These are phyloP conservation scores for Cylindrotheca fusiformis DNA, from an alignment of 108 stramenopile genomes.

Conservation along the genomic window DNA sequence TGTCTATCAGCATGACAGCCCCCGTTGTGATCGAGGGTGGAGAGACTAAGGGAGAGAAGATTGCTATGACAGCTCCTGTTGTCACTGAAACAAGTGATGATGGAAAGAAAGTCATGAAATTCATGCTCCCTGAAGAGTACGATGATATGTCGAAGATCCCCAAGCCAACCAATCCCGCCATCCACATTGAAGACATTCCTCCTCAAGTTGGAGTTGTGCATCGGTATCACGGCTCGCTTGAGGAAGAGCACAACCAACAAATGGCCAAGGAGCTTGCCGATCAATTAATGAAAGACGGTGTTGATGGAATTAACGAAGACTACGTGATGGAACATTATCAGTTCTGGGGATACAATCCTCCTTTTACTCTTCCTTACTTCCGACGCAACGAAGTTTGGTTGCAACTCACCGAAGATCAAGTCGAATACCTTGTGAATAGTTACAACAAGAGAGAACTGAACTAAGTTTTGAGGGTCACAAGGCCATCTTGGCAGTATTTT, in stretches of 20 bases:
- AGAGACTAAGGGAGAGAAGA: conserved; percentile 18
- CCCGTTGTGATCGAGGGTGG: conserved; percentile 60
- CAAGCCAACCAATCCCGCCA: conserved; percentile 70
- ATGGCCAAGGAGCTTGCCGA: conserved; percentile 42
- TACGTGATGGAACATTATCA: conserved; percentile 48
- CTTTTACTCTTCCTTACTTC: conserved; percentile 81
- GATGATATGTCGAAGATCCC: conserved; percentile 73
- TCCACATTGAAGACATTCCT: conserved; percentile 64
- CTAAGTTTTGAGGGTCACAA: neutral
- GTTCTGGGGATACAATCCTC: conserved; percentile 88
- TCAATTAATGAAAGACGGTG: conserved; percentile 61
- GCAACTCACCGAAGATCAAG: conserved; percentile 57
- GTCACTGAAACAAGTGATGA: conserved; percentile 35
- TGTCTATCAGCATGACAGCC: conserved; percentile 80
- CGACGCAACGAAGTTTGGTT: conserved; percentile 89
- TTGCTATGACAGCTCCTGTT: conserved; percentile 83
- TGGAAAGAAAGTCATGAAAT: conserved; percentile 70
- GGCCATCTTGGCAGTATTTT: neutral
- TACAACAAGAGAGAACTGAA: conserved; percentile 13
- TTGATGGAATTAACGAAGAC: conserved; percentile 49
- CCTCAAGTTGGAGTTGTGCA: conserved; percentile 71
- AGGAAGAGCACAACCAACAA: conserved; percentile 25
- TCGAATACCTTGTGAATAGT: conserved; percentile 40
- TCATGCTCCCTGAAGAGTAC: conserved; percentile 79
- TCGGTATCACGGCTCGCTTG: conserved; percentile 55